These are phyloP conservation scores for Pelargonium cotyledonis DNA, from an alignment of 441 rosid genomes.

Conservation along the genomic window DNA sequence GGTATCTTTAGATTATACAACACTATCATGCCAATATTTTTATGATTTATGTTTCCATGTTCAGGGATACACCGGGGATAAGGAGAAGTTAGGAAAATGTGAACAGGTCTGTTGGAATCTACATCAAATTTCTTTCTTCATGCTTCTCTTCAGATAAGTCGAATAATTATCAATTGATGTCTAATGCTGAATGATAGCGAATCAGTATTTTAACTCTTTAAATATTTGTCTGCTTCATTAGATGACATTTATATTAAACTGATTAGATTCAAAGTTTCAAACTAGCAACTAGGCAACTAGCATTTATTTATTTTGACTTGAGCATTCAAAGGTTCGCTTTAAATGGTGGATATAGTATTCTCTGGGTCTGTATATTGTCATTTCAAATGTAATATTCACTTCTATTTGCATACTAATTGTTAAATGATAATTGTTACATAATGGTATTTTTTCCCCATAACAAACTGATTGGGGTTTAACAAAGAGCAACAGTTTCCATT, in stretches of 20 bases:
- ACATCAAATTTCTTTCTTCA: neutral
- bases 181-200: neutral
- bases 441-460: too few species aligned
- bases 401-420: too few species aligned
- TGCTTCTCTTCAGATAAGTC: neutral
- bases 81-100: slow-evolving; percentile 80
- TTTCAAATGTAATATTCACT: too few species aligned
- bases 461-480: too few species aligned
- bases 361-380: too few species aligned
- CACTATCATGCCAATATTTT: neutral
- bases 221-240: neutral
- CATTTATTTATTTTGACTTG: too few species aligned
- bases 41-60: slow-evolving; percentile 3
- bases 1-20: neutral
- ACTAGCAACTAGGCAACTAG: too few species aligned
- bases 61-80: slow-evolving; percentile 72
- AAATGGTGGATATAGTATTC: too few species aligned
- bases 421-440: too few species aligned
- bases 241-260: neutral
- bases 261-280: too few species aligned
- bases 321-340: too few species aligned
- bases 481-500: too few species aligned
- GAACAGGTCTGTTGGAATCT: slow-evolving; percentile 54
- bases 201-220: neutral
- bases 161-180: neutral